Evolutionary conservation across 108 stramenopile genomes (phyloP).

Genomic region (Cyclotella choctawhatcheeana): DNA sequence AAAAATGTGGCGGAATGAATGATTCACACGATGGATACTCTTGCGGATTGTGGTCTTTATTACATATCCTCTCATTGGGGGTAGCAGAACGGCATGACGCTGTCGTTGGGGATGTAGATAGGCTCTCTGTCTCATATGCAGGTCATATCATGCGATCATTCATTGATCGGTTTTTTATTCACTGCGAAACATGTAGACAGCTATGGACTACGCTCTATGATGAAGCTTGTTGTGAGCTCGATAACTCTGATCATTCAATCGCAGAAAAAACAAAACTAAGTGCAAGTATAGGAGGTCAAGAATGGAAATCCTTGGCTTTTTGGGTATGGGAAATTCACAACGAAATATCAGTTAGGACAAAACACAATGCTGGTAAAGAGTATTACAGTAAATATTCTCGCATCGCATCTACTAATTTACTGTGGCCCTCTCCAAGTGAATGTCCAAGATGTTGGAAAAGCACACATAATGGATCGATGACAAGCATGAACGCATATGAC

Average conservation of each 20-base stretch:
- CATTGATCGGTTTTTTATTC: slow-evolving; percentile 36
- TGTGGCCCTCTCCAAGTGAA: slow-evolving; percentile 42
- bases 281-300: slow-evolving; percentile 5
- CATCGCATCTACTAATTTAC: slow-evolving; percentile 11
- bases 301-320: slow-evolving; percentile 50
- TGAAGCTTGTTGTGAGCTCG: slow-evolving; percentile 24
- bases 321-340: slow-evolving; percentile 60
- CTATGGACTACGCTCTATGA: slow-evolving; percentile 32
- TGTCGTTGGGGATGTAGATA: slow-evolving; percentile 47
- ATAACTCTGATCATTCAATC: slow-evolving; percentile 17
- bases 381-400: slow-evolving; percentile 19
- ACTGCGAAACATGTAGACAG: slow-evolving; percentile 33
- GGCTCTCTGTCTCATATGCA: slow-evolving; percentile 36
- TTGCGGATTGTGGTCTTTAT: slow-evolving; percentile 56
- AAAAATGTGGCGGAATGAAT: slow-evolving; percentile 25
- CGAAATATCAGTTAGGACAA: slow-evolving; percentile 28
- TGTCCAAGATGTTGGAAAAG: slow-evolving; percentile 53
- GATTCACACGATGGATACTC: slow-evolving; percentile 36
- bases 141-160: slow-evolving; percentile 47
- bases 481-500: slow-evolving; percentile 37
- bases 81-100: slow-evolving; percentile 55
- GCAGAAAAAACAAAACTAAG: neutral
- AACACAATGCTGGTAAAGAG: slow-evolving; percentile 10
- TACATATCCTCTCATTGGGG: slow-evolving; percentile 54
- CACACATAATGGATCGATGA: neutral